Conservation (phyloP, 495 filamentous ascomycete species). For the Xylaria flabelliformis region DNA sequence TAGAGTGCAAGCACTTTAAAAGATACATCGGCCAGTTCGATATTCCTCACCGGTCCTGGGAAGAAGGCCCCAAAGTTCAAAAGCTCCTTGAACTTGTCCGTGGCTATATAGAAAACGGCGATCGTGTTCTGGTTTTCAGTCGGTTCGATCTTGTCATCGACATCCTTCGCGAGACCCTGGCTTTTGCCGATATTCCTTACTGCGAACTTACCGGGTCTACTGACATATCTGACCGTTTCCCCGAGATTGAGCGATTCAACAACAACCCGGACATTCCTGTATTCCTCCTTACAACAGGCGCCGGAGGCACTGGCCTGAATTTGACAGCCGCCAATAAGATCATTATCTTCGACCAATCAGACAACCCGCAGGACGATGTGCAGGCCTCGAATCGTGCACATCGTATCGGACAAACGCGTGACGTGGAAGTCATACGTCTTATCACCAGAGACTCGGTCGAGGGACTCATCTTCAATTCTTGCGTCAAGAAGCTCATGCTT, state of each 20-base stretch:
- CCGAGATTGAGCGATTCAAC: conserved; percentile 85
- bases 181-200: conserved; percentile 73
- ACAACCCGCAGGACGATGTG: conserved; percentile 96
- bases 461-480: conserved; percentile 87
- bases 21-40: conserved; percentile 71
- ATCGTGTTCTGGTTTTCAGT: conserved; percentile 86
- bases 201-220: conserved; percentile 87
- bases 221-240: conserved; percentile 80
- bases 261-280: conserved; percentile 78
- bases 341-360: conserved; percentile 92
- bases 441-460: conserved; percentile 87
- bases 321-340: conserved; percentile 95
- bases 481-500: conserved; percentile 89
- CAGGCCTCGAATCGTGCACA: conserved; percentile 97
- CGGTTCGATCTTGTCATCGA: conserved; percentile 92
- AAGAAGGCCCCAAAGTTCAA: conserved; percentile 89
- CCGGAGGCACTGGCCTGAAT: conserved; percentile 95
- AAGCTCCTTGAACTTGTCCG: conserved; percentile 75
- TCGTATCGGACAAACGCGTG: conserved; percentile 85
- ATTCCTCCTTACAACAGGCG: conserved; percentile 91
- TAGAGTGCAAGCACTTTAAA: conserved; percentile 74
- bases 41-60: conserved; percentile 79
- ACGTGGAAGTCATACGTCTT: conserved; percentile 83
- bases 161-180: conserved; percentile 82
- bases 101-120: conserved; percentile 78